Evolutionary conservation across 306 rosid species (phyloP).

Genomic region (Glycine soja): DNA sequence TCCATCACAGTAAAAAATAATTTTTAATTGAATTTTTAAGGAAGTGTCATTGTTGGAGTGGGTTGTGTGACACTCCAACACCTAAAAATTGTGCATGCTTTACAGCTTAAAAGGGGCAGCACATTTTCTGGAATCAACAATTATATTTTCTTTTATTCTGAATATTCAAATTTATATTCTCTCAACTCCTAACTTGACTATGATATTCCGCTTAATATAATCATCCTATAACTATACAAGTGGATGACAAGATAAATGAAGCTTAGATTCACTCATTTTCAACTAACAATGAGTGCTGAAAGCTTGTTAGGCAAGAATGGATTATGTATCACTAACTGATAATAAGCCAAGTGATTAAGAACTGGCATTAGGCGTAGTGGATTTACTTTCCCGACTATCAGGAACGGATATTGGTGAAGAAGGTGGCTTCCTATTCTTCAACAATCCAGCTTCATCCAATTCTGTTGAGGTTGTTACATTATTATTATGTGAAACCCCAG

Average conservation of each 20-base stretch:
- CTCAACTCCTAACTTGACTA: slow-evolving; percentile 2
- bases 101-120: background rate
- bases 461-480: slow-evolving; percentile 41
- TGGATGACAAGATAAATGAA: slow-evolving; percentile 12
- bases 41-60: background rate
- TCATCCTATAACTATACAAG: slow-evolving; percentile 12
- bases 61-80: background rate
- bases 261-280: slow-evolving; percentile 15
- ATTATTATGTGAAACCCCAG: background rate
- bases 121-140: background rate
- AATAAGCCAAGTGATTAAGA: slow-evolving; percentile 20
- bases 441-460: slow-evolving; percentile 46
- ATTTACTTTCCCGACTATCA: slow-evolving; percentile 57
- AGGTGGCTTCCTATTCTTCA: slow-evolving; percentile 45
- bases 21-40: background rate
- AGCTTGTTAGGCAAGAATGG: background rate
- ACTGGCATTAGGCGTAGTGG: slow-evolving; percentile 54
- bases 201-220: background rate
- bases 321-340: background rate
- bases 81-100: background rate
- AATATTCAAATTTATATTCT: slow-evolving; percentile 26
- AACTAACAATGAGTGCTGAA: slow-evolving; percentile 15
- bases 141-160: background rate
- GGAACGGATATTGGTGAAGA: slow-evolving; percentile 57
- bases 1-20: background rate